phyloP scores from a whole-genome alignment of 768 basidiomycete genomes.

The Trametes villosa region DNA sequence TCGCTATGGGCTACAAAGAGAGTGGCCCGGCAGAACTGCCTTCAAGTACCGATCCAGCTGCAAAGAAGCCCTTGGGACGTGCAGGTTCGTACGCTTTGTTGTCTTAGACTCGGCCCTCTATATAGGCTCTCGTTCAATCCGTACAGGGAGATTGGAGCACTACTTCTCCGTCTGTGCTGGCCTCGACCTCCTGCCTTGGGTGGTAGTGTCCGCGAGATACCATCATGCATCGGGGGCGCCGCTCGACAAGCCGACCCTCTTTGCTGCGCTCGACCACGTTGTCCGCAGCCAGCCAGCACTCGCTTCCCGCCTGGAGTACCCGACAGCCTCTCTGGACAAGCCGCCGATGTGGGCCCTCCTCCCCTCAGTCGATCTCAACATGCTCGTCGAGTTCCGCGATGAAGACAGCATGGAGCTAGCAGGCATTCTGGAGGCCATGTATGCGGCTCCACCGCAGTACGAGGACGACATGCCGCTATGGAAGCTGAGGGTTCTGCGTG shows the following conservation, averaged over 20 bases:
- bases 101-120: too few species aligned
- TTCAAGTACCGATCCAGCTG: too few species aligned
- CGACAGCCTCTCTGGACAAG: not conserved
- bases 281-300: constrained; percentile 37
- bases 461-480: constrained; percentile 39
- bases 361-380: constrained; percentile 33
- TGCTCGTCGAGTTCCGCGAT: constrained; percentile 37
- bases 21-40: too few species aligned
- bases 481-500: constrained; percentile 41
- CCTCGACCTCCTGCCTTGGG: not conserved
- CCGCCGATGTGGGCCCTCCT: constrained; percentile 36
- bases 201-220: constrained; percentile 8
- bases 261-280: constrained; percentile 32
- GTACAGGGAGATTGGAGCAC: constrained; percentile 8
- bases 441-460: constrained; percentile 35
- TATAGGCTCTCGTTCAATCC: too few species aligned
- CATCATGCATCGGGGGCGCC: not conserved
- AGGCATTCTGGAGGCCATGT: constrained; percentile 30
- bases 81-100: too few species aligned
- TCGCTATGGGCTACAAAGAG: too few species aligned
- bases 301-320: not conserved
- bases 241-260: constrained; percentile 34
- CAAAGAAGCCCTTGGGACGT: too few species aligned
- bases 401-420: constrained; percentile 23
- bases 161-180: not conserved